Percentiles rank a stretch among this genome's conserved stretches.
Evolutionary conservation across 192 early-diverging fungal genomes (phyloP).

Genomic region (Spizellomyces punctatus): DNA sequence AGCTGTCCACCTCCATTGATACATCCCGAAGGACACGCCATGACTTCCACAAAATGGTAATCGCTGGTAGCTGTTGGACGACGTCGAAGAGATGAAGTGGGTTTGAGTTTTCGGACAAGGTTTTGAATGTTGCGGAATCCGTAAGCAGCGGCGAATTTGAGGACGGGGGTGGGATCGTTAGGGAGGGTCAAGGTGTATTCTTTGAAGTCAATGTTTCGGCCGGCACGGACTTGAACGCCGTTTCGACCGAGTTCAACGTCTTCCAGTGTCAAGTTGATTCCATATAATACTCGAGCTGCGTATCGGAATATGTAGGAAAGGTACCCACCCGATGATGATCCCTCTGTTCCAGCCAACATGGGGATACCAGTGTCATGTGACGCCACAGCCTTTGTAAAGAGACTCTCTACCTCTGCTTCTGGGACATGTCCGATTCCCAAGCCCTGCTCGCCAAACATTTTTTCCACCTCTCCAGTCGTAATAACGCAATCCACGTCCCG

Average conservation of each 20-base stretch:
- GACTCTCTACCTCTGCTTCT: conserved; percentile 59
- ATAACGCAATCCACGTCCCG: conserved; percentile 97
- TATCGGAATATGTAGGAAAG: conserved; percentile 85
- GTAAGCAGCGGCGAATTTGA: conserved; percentile 87
- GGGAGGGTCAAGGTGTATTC: conserved; percentile 49
- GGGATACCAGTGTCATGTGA: conserved; percentile 11
- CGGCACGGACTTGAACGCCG: conserved; percentile 66
- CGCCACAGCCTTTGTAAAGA: conserved; percentile 26
- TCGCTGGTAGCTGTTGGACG: not conserved
- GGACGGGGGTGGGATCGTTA: conserved; percentile 45
- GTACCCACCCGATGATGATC: conserved; percentile 90
- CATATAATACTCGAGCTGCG: conserved; percentile 80
- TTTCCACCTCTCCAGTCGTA: conserved; percentile 90
- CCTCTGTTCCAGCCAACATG: conserved; percentile 63
- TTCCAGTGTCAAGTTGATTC: conserved; percentile 58
- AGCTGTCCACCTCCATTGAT: conserved; percentile 98
- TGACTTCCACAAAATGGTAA: conserved; percentile 95
- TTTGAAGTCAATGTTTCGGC: conserved; percentile 83
- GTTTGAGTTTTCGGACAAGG: conserved; percentile 85
- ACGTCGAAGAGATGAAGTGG: not conserved
- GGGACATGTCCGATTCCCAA: conserved; percentile 43
- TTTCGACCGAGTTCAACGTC: conserved; percentile 51
- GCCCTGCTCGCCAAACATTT: conserved; percentile 74
- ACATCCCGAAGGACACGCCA: conserved; percentile 97
- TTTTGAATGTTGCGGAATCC: conserved; percentile 99